A percentile compares a stretch with the other conserved stretches of the same genome.
phyloP scores from a whole-genome alignment of 2,329 filamentous ascomycete genomes.

The Shiraia sp. region DNA sequence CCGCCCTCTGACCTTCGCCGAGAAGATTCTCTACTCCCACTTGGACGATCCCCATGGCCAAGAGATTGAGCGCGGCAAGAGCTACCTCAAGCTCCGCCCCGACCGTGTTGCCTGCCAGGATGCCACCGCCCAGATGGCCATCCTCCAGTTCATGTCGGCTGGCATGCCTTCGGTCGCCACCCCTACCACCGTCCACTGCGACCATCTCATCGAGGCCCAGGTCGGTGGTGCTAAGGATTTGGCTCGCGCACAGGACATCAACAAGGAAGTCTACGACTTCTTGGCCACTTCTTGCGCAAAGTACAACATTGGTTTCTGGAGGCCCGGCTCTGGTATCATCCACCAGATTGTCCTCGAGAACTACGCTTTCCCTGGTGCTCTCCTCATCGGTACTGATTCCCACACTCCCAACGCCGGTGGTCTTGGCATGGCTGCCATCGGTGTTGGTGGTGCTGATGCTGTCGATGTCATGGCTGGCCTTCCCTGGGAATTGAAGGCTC shows the following conservation, averaged over 20 bases:
- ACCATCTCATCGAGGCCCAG: conserved; percentile 99
- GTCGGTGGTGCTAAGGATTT: conserved; percentile 92
- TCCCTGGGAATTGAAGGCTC: conserved; percentile 97
- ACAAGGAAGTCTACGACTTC: conserved; percentile 99
- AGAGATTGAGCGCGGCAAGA: conserved; percentile 93
- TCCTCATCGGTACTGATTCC: conserved; percentile 96
- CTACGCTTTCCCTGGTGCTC: conserved; percentile 97
- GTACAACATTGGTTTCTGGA: conserved; percentile 99
- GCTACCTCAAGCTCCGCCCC: conserved; percentile 94
- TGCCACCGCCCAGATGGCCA: conserved; percentile 99
- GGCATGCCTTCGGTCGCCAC: conserved; percentile 95
- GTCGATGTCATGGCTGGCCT: conserved; percentile 98
- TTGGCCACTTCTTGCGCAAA: conserved; percentile 91
- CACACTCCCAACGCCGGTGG: conserved; percentile 98
- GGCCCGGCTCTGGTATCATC: conserved; percentile 97
- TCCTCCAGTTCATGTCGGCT: conserved; percentile 99
- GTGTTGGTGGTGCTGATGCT: conserved; percentile 96
- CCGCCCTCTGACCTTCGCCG: conserved; percentile 89
- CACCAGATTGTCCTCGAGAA: conserved; percentile 99
- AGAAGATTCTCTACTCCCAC: conserved; percentile 99
- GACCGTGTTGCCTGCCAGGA: conserved; percentile 99
- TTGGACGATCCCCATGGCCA: conserved; percentile 95
- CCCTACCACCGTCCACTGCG: conserved; percentile 94
- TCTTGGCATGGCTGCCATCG: conserved; percentile 91
- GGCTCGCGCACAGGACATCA: conserved; percentile 85